These are phyloP conservation scores for Eutrema heterophyllum DNA, from an alignment of 345 rosid genomes.

Conservation along the genomic window DNA sequence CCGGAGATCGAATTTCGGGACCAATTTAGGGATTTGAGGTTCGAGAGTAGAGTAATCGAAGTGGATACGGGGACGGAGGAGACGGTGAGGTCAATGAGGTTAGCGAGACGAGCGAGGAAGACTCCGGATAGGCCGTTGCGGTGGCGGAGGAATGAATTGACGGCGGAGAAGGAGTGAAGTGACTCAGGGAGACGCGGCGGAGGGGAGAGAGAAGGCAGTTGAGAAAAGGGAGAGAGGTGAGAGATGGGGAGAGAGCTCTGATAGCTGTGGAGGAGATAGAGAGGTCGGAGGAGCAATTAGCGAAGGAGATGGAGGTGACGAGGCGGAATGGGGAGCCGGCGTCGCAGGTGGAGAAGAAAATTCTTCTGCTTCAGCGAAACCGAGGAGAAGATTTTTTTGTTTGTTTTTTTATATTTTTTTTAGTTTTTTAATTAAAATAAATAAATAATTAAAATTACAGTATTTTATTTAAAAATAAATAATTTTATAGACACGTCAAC, in stretches of 20 bases:
- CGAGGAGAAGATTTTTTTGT: no score
- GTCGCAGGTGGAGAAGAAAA: constrained; percentile 63
- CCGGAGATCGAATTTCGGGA: constrained; percentile 62
- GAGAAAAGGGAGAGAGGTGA: constrained; percentile 59
- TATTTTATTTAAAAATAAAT: no score
- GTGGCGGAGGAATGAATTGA: constrained; percentile 56
- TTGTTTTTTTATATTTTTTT: no score
- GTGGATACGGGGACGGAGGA: constrained; percentile 49
- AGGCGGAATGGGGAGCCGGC: constrained; percentile 64
- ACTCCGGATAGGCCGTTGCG: constrained; percentile 66
- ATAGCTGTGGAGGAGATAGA: constrained; percentile 65
- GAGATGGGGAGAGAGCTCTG: constrained; percentile 62
- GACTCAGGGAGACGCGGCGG: constrained; percentile 61
- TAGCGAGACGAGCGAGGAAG: constrained; percentile 59
- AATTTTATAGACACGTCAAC: no score
- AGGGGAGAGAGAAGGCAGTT: constrained; percentile 45
- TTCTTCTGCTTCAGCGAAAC: no score
- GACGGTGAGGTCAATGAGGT: constrained; percentile 79
- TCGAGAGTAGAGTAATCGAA: constrained; percentile 59
- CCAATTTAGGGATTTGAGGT: constrained; percentile 57
- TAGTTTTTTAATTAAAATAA: no score
- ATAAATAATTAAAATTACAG: no score
- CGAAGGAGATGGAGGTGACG: constrained; percentile 62
- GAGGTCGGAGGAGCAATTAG: constrained; percentile 66
- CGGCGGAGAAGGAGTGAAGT: constrained; percentile 53